Conservation (phyloP, 805 yeast genomes). For the Candida andamanensis region DNA sequence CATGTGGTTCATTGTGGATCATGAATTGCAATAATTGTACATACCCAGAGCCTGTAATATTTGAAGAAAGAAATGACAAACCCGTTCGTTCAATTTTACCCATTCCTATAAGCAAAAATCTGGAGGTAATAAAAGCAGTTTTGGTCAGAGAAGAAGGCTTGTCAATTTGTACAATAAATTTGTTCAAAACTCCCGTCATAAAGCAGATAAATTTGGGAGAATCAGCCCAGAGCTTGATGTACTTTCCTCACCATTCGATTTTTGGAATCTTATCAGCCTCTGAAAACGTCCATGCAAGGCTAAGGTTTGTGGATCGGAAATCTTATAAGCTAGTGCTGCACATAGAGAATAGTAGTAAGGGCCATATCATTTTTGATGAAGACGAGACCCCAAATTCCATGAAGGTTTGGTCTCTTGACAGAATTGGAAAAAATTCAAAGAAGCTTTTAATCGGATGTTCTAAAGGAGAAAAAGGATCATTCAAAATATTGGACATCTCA, state of each 20-base stretch:
- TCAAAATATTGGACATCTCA: slow-evolving; percentile 31
- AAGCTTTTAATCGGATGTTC: slow-evolving; percentile 23
- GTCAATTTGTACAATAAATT: slow-evolving; percentile 19
- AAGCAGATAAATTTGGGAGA: slow-evolving; percentile 29
- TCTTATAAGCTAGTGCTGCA: slow-evolving; percentile 18
- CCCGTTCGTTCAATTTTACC: slow-evolving; percentile 11
- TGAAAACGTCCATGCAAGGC: slow-evolving; percentile 18
- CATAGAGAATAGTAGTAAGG: slow-evolving; percentile 16
- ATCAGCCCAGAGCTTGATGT: slow-evolving; percentile 27
- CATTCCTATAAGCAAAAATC: background rate
- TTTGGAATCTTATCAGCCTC: slow-evolving; percentile 30
- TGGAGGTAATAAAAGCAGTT: slow-evolving; percentile 1
- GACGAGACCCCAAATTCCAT: slow-evolving; percentile 29
- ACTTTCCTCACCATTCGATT: slow-evolving; percentile 21
- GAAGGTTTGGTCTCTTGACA: slow-evolving; percentile 30
- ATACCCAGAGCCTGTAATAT: slow-evolving; percentile 26
- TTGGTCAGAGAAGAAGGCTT: slow-evolving; percentile 34
- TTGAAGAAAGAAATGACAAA: slow-evolving; percentile 33
- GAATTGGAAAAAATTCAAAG: slow-evolving; percentile 27
- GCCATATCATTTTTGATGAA: slow-evolving; percentile 5
- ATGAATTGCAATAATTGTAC: slow-evolving; percentile 22
- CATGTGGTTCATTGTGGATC: slow-evolving; percentile 30
- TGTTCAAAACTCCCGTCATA: slow-evolving; percentile 19
- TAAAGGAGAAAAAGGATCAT: slow-evolving; percentile 18
- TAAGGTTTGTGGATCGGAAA: slow-evolving; percentile 32